Conservation (phyloP, 805 yeast genomes). For the Lachancea fermentati region DNA sequence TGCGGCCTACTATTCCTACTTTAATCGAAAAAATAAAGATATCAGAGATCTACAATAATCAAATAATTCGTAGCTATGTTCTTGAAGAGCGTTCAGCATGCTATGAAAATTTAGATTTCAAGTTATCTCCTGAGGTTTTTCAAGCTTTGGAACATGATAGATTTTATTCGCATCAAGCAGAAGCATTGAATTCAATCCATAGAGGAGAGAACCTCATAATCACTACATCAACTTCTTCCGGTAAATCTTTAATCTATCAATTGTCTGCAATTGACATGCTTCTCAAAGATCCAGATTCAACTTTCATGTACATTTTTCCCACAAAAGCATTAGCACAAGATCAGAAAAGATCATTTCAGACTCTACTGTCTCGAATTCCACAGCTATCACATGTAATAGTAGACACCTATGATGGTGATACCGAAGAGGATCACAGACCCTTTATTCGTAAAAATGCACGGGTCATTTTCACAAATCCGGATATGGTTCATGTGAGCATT, state of each 20-base stretch:
- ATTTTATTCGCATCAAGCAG: slow-evolving; percentile 78
- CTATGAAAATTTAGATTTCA: slow-evolving; percentile 39
- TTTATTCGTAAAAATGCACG: slow-evolving; percentile 58
- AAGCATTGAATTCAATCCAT: slow-evolving; percentile 59
- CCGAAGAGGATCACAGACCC: slow-evolving; percentile 51
- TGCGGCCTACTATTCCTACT: slow-evolving; percentile 40
- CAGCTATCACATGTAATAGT: slow-evolving; percentile 42
- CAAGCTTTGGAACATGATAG: slow-evolving; percentile 45
- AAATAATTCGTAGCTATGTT: slow-evolving; percentile 50
- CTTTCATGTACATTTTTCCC: slow-evolving; percentile 88
- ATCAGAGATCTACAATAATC: slow-evolving; percentile 52
- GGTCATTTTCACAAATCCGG: slow-evolving; percentile 92
- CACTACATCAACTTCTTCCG: slow-evolving; percentile 94
- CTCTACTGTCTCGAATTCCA: slow-evolving; percentile 47
- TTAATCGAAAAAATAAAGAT: slow-evolving; percentile 46
- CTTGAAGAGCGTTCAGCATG: slow-evolving; percentile 43
- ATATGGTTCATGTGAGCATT: slow-evolving; percentile 80
- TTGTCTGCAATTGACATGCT: slow-evolving; percentile 61
- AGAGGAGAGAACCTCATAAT: slow-evolving; percentile 67
- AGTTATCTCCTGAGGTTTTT: slow-evolving; percentile 46
- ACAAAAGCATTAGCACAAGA: slow-evolving; percentile 98
- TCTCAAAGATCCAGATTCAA: slow-evolving; percentile 38
- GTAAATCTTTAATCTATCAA: slow-evolving; percentile 90
- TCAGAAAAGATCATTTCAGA: slow-evolving; percentile 75
- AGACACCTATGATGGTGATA: slow-evolving; percentile 93